These are phyloP conservation scores for Pseudocercospora cruenta DNA, from an alignment of 2,329 filamentous ascomycete genomes.

Conservation along the genomic window DNA sequence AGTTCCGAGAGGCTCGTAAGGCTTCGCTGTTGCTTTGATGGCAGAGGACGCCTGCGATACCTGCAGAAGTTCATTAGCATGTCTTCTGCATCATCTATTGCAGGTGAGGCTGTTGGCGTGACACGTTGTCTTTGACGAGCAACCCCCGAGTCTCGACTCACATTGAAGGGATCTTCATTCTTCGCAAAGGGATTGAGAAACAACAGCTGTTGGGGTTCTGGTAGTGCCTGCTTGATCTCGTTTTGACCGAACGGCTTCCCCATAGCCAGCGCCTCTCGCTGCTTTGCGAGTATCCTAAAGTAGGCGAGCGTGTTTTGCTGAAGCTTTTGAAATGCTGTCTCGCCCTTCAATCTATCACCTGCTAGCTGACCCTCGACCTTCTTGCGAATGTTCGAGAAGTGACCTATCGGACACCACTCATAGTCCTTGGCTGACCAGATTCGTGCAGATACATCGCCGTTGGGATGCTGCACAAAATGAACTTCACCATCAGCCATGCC, in stretches of 20 bases:
- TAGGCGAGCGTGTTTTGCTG: constrained; percentile 45
- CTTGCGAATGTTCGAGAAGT: constrained; percentile 47
- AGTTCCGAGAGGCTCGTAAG: background rate
- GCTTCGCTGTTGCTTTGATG: constrained; percentile 6
- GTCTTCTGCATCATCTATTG: background rate
- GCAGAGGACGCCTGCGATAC: background rate
- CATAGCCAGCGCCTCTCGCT: constrained; percentile 40
- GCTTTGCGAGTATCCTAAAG: constrained; percentile 48
- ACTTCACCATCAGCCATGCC: constrained; percentile 47
- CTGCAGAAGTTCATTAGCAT: background rate
- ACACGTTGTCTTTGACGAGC: too few species aligned
- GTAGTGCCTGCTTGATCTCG: constrained; percentile 37
- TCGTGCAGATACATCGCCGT: constrained; percentile 52
- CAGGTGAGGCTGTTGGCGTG: background rate
- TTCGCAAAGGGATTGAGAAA: background rate
- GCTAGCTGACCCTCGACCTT: constrained; percentile 50
- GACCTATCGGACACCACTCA: constrained; percentile 52
- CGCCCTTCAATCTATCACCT: constrained; percentile 44
- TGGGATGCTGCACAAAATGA: constrained; percentile 52
- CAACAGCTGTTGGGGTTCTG: constrained; percentile 21
- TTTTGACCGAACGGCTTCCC: constrained; percentile 36
- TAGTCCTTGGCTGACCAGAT: constrained; percentile 48
- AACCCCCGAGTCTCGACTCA: background rate
- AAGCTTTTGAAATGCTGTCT: constrained; percentile 40
- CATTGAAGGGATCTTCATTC: constrained; percentile 13